These are phyloP conservation scores for Trematosphaeria pertusa DNA, from an alignment of 2,329 filamentous ascomycete genomes.

Conservation along the genomic window DNA sequence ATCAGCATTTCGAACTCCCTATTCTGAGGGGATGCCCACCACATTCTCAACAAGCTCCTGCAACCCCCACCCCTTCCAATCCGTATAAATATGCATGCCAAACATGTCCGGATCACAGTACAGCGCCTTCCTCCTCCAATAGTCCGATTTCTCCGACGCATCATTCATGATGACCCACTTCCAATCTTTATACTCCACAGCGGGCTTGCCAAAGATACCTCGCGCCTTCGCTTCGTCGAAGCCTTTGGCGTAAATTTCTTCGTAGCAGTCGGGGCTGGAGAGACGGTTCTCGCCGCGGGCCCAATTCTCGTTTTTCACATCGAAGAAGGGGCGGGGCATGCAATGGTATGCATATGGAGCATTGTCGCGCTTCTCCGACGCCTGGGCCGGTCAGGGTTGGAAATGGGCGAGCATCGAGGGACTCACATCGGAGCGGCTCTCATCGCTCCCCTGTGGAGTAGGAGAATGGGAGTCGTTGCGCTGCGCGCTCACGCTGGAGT, in stretches of 20 bases:
- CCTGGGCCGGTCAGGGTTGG: too few species aligned
- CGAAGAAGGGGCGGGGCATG: neutral
- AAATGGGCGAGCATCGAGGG: neutral
- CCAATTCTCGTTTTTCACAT: neutral
- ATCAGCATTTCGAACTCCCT: neutral
- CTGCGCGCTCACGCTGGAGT: constrained; percentile 10
- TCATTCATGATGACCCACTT: constrained; percentile 29
- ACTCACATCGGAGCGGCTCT: neutral
- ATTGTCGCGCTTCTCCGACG: neutral
- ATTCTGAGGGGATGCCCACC: constrained; percentile 9
- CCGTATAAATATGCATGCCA: constrained; percentile 23
- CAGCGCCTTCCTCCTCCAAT: constrained; percentile 6
- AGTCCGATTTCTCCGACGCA: constrained; percentile 15
- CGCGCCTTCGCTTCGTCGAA: neutral
- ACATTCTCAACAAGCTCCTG: constrained; percentile 20
- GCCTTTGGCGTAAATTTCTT: neutral
- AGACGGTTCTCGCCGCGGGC: neutral
- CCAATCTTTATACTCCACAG: constrained; percentile 14
- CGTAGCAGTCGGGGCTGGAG: neutral
- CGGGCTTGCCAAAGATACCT: neutral
- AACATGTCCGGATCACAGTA: constrained; percentile 24
- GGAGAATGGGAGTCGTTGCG: neutral
- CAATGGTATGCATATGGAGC: neutral
- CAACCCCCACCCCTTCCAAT: constrained; percentile 23
- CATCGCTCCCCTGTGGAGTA: neutral